Evolutionary conservation across 139 green algal species (phyloP), one percentile per base, ranked within the genome.

Genomic region (Chlorella ohadii): DNA sequence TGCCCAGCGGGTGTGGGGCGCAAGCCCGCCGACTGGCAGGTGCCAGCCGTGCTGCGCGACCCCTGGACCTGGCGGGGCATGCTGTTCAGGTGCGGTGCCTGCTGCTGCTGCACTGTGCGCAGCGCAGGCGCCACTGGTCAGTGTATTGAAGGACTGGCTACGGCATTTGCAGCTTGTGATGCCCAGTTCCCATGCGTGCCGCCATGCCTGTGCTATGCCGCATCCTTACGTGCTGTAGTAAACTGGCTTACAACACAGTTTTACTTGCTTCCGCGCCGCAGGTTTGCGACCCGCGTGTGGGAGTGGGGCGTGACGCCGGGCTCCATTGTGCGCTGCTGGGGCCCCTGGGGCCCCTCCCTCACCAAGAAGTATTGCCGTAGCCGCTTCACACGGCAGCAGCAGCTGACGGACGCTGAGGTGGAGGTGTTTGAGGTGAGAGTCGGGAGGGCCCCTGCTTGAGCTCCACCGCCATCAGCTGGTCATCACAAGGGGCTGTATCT

Each of bases 1-100:
- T 95, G 91, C 57, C 95, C 95, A 31, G 95, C 94, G 19, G 95
- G 95, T 23, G 81, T 98, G 76, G 92, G 90, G 56, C 80, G 85
- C 31, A 84, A 85, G 68, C 90, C 93, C 0, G 91, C 90, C 31
- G 91, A 93, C 72, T 96, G 91, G 89, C 74, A 92, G 84, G 77
- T 61, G 33, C 88, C 85, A 3, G 82, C 79, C 13, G 76, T 73
- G 27, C 34, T 93, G 51, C 76, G 75, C 19, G 79, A 87, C 31
- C 85, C 81, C 23, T 93, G 86, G 88, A 87, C 68, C 1, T 66
- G 84, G 63, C 73, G 87, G 0, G 87, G 86, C 15, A 85, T 89
- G 72, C 36, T 95, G 38, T 84, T 77, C 78, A 67, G 78, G 78
- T 84, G 94, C 84, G 82, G 6, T 31, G 51, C 13, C 22, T 59